Conservation (phyloP, 2,329 filamentous ascomycete genomes). For the Stylonectria norvegica region DNA sequence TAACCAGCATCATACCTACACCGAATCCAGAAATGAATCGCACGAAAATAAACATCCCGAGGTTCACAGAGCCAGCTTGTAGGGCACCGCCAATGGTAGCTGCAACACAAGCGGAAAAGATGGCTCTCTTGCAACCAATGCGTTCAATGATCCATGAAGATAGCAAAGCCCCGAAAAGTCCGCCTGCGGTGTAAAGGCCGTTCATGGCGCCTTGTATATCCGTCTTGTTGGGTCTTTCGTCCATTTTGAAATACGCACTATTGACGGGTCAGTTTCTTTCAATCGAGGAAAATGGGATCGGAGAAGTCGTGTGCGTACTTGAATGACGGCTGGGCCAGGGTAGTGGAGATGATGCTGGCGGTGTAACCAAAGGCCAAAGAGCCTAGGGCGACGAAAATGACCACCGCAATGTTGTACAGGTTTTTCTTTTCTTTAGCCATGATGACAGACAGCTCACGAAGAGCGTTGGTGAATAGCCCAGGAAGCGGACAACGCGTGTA, state of each 20-base stretch:
- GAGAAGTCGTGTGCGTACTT: background rate
- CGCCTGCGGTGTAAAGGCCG: background rate
- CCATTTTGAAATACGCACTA: background rate
- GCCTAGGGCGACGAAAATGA: background rate
- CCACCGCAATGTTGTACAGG: background rate
- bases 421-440: background rate
- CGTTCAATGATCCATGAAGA: background rate
- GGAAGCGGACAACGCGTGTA: too few species aligned
- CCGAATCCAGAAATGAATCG: background rate
- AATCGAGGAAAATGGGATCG: background rate
- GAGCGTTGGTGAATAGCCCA: too few species aligned
- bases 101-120: background rate
- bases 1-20: background rate
- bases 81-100: background rate
- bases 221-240: background rate
- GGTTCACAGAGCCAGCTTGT: background rate
- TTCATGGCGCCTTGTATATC: background rate
- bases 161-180: background rate
- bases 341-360: background rate
- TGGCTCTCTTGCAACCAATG: background rate
- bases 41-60: background rate
- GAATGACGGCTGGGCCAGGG: background rate
- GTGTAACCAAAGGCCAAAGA: background rate
- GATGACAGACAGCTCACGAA: too few species aligned
- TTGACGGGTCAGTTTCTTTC: background rate